Evolutionary conservation across 225 moss, liverwort and hornwort species (phyloP), one percentile per base, ranked within the genome.

Genomic region (Physcomitrellopsis africana): DNA sequence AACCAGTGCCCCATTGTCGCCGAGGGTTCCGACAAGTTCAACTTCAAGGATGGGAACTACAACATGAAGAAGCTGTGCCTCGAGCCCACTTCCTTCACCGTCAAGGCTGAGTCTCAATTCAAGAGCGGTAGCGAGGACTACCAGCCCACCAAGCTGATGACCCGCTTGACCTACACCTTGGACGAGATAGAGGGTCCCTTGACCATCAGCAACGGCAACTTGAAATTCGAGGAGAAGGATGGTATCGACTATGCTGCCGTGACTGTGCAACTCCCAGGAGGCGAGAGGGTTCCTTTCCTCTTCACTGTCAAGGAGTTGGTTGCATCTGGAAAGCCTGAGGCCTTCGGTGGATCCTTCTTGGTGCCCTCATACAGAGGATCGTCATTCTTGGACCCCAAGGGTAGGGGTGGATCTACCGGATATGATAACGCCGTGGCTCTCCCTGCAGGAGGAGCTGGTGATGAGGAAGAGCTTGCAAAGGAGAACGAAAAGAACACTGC

Each of bases 161-260:
- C 94, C 4, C 87, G 94, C 23, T 68, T 95, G 70, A 95, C 94
- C 0, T 95, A 95, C 84, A 95, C 94, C 11, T 59, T 95, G 51
- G 94, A 95, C 47, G 89, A 85, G 64, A 70, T 95, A 10, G 92
- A 92, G 49, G 94, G 94, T 0, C 89, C 87, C 0, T 67, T 92
- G 1, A 59, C 76, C 1, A 68, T 95, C 0, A 27, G 61, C 0
- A 87, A 92, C 72, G 92, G 94, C 6, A 77, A 60, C 11, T 53
- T 95, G 37, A 92, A 89, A 74, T 89, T 95, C 62, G 63, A 68
- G 79, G 94, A 95, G 86, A 86, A 87, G 70, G 94, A 88, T 41
- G 94, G 94, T n/a, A 91, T 95, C 24, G 94, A 95, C 75, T 95
- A 95, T 73, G 94, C 94, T 7, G 94, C 94, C 10, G 94, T 95